Base-by-base conservation (phyloP, 306 rosid genomes). In the Herpetospermum pedunculosum region DNA sequence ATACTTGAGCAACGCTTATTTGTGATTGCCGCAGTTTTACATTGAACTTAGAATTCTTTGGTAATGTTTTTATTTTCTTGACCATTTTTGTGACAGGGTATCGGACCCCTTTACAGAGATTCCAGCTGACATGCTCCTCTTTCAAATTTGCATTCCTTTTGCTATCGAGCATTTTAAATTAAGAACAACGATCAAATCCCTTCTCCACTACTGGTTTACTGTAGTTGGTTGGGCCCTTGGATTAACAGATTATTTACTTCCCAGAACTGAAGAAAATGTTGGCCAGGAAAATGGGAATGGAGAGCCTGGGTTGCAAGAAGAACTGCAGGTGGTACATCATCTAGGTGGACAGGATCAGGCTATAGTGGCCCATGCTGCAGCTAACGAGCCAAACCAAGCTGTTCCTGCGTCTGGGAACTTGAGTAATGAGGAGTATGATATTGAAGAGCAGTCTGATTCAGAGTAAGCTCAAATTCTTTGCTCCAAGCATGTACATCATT, bases 211-310 rank as follows among this genome's bases (percentile, higher is more conserved):
- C 82, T 95, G 99, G 99, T 91, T 95, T 80, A 88, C 89, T n/a
- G 96, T 82, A 28, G 92, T 95, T 71, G 97, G 99, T 76, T 95
- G 99, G 99, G 96, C 96, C 46, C 99, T 95, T 78, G 96, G 96
- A 76, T 84, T 95, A 83, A 88, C 89, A 2, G 93, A 89, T 74
- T 95, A 87, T 86, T 83, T 95, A 81, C 87, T 95, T 74, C 97
- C 99, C 69, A 76, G 88, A 76, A 92, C 96, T 60, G 96, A 91
- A 29, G 99, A 91, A 35, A 87, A 81, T 62, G 88, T 77, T 77
- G 86, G 81, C 72, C 97, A 85, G 83, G 99, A 95, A 77, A 88
- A 90, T 77, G 91, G 87, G 54, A 91, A 89, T 43, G 99, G 87
- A 79, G 99, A 89, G 76, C 91, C 88, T 73, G 97, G 80, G 73